Percentiles rank a stretch among this genome's conserved stretches.
Evolutionary conservation across 192 early-diverging fungal species (phyloP).

Genomic region (Chytriomyces confervae): DNA sequence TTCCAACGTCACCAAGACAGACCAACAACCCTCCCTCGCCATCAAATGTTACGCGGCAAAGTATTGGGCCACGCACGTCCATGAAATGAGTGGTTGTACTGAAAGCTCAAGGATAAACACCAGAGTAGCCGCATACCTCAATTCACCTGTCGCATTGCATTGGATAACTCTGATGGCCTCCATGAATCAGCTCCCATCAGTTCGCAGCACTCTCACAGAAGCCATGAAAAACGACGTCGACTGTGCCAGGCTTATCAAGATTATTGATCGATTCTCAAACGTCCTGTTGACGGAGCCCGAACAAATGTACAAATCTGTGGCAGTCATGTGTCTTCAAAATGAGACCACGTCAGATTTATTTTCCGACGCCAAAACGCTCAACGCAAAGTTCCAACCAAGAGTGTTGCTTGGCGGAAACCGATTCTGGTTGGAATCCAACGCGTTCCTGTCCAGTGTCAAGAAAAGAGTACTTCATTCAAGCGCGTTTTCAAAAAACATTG

Average conservation of each 20-base stretch:
- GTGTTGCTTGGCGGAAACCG: neutral
- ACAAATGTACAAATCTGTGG: slow-evolving; percentile 24
- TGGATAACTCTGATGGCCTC: neutral
- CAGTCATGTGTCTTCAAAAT: neutral
- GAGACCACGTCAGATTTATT: neutral
- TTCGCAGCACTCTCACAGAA: neutral
- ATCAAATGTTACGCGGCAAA: neutral
- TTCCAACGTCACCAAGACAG: neutral
- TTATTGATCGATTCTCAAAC: slow-evolving; percentile 18
- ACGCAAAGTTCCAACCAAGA: neutral
- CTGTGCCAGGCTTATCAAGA: neutral
- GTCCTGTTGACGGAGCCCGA: neutral
- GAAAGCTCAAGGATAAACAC: neutral
- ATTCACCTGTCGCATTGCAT: neutral
- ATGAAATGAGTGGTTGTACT: too few species aligned
- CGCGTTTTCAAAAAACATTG: neutral
- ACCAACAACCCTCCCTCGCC: neutral
- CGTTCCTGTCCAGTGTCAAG: neutral
- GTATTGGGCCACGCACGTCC: too few species aligned
- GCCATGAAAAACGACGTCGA: neutral
- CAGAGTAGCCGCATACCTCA: neutral
- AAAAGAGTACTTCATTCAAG: neutral
- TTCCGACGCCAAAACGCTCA: neutral
- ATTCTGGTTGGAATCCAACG: neutral
- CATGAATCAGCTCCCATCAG: neutral